Conservation (phyloP, 306 rosid genomes). For the Fragaria vesca region DNA sequence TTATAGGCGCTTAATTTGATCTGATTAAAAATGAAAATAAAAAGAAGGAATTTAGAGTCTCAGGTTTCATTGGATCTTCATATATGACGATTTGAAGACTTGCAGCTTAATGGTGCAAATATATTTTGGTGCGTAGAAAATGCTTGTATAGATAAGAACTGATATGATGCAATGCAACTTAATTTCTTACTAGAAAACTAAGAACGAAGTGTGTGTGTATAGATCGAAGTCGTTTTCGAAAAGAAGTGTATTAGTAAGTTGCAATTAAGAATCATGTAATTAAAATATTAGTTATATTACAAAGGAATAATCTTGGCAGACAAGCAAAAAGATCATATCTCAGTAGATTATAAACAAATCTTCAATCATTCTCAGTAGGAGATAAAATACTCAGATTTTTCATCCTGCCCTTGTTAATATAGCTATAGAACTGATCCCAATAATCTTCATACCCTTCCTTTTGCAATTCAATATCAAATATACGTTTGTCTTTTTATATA, state of each 20-base stretch:
- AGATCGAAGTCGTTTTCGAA: neutral
- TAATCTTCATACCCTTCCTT: slow-evolving; percentile 19
- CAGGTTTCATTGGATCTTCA: too few relatives aligned
- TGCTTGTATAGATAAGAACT: neutral
- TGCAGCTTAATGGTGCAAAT: too few relatives aligned
- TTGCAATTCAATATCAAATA: slow-evolving; percentile 16
- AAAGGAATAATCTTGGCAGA: slow-evolving; percentile 41
- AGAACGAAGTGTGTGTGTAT: neutral
- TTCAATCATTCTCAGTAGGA: slow-evolving; percentile 43
- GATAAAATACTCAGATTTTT: slow-evolving; percentile 25
- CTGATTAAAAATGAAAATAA: too few relatives aligned
- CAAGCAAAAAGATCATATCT: slow-evolving; percentile 45
- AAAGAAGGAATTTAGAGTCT: too few relatives aligned
- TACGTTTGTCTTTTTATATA: slow-evolving; percentile 32
- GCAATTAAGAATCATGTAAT: slow-evolving; percentile 7
- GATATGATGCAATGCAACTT: neutral
- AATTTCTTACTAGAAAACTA: neutral
- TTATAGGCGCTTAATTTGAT: too few relatives aligned
- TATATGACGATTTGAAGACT: too few relatives aligned
- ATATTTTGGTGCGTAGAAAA: too few relatives aligned
- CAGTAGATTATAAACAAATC: slow-evolving; percentile 41
- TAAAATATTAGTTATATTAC: slow-evolving; percentile 2
- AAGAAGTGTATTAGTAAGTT: slow-evolving; percentile 5
- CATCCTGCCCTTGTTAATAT: slow-evolving; percentile 17
- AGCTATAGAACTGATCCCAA: slow-evolving; percentile 36